phyloP scores from a whole-genome alignment of 2,329 filamentous ascomycete species.

The Zasmidium angulare region DNA sequence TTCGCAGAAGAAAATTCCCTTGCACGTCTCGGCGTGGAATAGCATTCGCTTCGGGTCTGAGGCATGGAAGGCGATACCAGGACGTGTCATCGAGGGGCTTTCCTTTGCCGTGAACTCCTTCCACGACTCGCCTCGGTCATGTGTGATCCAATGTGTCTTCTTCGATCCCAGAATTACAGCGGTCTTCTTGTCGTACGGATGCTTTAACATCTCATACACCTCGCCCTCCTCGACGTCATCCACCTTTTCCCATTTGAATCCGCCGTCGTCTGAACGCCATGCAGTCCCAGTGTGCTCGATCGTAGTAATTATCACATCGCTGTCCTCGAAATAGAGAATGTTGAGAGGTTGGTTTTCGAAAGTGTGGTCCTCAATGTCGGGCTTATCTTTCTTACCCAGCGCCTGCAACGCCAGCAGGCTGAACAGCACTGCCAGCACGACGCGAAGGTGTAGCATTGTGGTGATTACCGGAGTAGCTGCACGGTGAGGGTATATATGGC shows the following conservation, averaged over 20 bases:
- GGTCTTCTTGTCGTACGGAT: constrained; percentile 73
- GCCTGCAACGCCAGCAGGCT: constrained; percentile 25
- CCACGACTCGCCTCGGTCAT: constrained; percentile 82
- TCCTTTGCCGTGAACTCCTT: constrained; percentile 65
- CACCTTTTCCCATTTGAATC: constrained; percentile 70
- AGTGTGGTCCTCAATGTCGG: constrained; percentile 62
- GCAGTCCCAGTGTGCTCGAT: constrained; percentile 65
- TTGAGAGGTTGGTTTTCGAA: constrained; percentile 68
- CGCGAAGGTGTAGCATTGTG: constrained; percentile 20
- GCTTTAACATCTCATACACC: constrained; percentile 66
- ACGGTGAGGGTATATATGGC: constrained; percentile 3
- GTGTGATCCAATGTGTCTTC: constrained; percentile 76
- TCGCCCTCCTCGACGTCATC: constrained; percentile 63
- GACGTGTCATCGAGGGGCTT: constrained; percentile 55
- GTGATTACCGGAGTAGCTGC: constrained; percentile 3
- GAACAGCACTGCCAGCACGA: constrained; percentile 20
- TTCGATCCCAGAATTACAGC: constrained; percentile 74
- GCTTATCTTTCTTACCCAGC: constrained; percentile 41
- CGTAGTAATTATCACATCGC: constrained; percentile 75
- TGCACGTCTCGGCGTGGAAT: constrained; percentile 59
- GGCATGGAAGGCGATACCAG: constrained; percentile 75
- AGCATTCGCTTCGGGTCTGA: constrained; percentile 80
- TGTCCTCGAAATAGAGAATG: constrained; percentile 89
- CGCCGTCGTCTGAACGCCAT: constrained; percentile 78
- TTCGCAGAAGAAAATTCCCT: constrained; percentile 38